Evolutionary conservation across 768 basidiomycete genomes (phyloP).

Genomic region (Tylopilus cervinicoccineus): DNA sequence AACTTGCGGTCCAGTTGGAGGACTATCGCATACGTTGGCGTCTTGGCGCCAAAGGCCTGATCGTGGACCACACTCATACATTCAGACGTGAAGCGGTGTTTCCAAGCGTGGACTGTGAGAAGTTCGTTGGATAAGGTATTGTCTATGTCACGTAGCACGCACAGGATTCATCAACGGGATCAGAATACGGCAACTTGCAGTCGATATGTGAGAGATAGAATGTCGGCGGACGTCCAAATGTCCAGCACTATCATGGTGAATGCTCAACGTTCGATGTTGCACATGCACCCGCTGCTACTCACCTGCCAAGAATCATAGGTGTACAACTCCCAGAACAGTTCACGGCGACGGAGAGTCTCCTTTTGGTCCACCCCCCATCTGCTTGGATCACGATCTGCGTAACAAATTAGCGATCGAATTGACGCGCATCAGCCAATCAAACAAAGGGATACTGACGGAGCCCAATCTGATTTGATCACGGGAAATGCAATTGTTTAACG

Average conservation of each 20-base stretch:
- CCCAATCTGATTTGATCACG: conserved; percentile 48
- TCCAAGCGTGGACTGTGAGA: conserved; percentile 59
- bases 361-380: conserved; percentile 54
- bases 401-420: conserved; percentile 1
- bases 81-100: conserved; percentile 63
- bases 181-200: conserved; percentile 54
- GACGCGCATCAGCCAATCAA: conserved; percentile 1
- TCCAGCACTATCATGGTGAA: conserved; percentile 50
- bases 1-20: conserved; percentile 65
- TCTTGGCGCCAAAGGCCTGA: conserved; percentile 68
- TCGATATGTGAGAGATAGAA: conserved; percentile 66
- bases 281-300: background rate
- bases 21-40: conserved; percentile 62
- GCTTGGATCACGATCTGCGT: conserved; percentile 64
- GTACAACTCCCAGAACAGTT: conserved; percentile 61
- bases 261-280: conserved; percentile 25
- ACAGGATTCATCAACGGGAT: conserved; percentile 58
- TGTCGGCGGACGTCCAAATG: conserved; percentile 67
- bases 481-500: conserved; percentile 1
- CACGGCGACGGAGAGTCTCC: conserved; percentile 60
- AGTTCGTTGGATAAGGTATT: conserved; percentile 1
- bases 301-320: conserved; percentile 37
- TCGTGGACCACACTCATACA: conserved; percentile 69
- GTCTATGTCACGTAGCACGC: conserved; percentile 23
- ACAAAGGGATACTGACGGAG: conserved; percentile 46